Percentiles rank a stretch among this genome's conserved stretches.
Evolutionary conservation across 352 stramenopile species (phyloP).

Genomic region (Globisporangium cylindrosporum): DNA sequence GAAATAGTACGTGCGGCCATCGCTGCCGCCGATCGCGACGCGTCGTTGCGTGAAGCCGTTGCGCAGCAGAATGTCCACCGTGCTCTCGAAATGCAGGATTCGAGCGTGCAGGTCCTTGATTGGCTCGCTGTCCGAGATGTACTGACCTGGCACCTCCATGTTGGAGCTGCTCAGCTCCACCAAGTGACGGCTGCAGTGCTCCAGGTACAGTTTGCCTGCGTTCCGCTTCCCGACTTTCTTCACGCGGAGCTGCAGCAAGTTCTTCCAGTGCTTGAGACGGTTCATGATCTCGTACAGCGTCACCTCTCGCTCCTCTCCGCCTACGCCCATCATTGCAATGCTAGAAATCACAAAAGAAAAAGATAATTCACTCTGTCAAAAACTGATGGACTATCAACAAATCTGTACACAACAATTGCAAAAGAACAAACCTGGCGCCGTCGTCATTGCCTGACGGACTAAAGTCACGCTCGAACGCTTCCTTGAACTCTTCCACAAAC

Average conservation of each 20-base stretch:
- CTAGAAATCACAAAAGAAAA: constrained; percentile 1
- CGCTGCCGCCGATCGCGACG: constrained; percentile 86
- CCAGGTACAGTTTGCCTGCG: constrained; percentile 71
- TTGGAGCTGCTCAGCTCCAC: constrained; percentile 85
- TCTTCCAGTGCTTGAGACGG: constrained; percentile 90
- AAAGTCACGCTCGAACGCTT: constrained; percentile 85
- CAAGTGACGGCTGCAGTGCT: constrained; percentile 87
- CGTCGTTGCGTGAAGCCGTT: constrained; percentile 91
- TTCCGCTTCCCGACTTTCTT: constrained; percentile 71
- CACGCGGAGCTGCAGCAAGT: constrained; percentile 81
- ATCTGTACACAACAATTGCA: background rate
- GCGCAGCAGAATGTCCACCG: constrained; percentile 78
- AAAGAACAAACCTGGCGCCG: background rate
- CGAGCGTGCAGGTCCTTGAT: constrained; percentile 91
- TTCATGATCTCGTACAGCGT: constrained; percentile 87
- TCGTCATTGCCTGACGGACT: constrained; percentile 32
- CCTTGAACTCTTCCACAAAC: constrained; percentile 89
- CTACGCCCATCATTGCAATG: constrained; percentile 17
- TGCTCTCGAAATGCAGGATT: constrained; percentile 88
- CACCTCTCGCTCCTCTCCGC: constrained; percentile 25
- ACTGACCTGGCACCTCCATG: constrained; percentile 92
- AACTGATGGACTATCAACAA: no score
- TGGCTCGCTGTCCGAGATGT: constrained; percentile 88
- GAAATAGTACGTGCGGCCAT: constrained; percentile 89
- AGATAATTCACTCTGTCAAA: no score